Base-by-base conservation (phyloP, 2,329 filamentous ascomycete genomes). In the Aspergillus amoenus region DNA sequence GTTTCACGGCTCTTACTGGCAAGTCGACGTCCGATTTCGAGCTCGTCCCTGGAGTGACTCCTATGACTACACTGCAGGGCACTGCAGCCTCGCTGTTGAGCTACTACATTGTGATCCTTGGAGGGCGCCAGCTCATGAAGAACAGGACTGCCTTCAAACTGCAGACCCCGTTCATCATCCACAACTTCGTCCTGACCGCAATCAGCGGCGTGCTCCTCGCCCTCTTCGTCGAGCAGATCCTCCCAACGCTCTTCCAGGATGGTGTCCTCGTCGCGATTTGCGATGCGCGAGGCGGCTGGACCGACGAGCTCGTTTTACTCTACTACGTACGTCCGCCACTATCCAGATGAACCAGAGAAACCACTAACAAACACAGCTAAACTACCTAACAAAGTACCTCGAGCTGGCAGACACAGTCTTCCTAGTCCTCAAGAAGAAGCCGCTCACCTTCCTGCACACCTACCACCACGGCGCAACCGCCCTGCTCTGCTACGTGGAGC, bases 361-460 rank as follows among this genome's bases (percentile, higher is more conserved):
- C n/a, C n/a, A 18, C 44, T 49, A 21, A 41, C n/a, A n/a, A 27
- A 2, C 1, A 11, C 72, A 97, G 93, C 84, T 97, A 73, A 97
- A 95, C 83, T 97, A 97, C 82, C 85, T 97, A 52, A 97, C 93
- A 79, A 97, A 97, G 79, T 97, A 96, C 78, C 85, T 97, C 66
- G 93, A 97, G 79, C 84, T 97, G 64, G 81, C 97, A 67, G 93
- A 97, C 78, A 97, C 93, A 57, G 88, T 93, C 74, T 97, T 97
- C 84, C 83, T 97, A 55, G 94, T 97, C 81, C 85, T 97, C 76
- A 97, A 97, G 88, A 97, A 97, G 88, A 97, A 97, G 88, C 93
- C 93, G 52, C 80, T 97, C 74, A 97, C 94, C 70, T 97, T 97
- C 88, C 90, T 97, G 66, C 93, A 97, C 85, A 96, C 91, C 80